Evolutionary conservation across 495 filamentous ascomycete species (phyloP), one percentile per base, ranked within the genome.

Genomic region (Tuber magnatum): DNA sequence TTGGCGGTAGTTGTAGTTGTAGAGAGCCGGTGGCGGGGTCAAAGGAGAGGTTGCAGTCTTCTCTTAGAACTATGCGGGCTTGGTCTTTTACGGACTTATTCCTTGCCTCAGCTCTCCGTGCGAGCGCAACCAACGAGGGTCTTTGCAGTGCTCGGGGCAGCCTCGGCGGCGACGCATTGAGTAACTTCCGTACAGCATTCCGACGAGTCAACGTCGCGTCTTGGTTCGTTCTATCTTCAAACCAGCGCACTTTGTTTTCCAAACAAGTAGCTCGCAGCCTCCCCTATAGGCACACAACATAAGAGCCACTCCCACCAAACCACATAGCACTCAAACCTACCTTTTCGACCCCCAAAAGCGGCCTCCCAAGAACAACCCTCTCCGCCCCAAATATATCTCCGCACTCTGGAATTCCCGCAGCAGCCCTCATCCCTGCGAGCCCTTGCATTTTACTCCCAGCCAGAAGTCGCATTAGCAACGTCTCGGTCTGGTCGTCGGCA

Each of bases 401-500:
- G 79, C 92, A 94, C 83, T 97, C 94, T 9, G 95, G 95, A 43
- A 98, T 94, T 39, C 88, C 85, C 24, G 87, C 84, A 5, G 88
- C 84, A 18, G 84, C 68, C 46, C 84, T 87, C 75, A 98, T 97
- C 0, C 92, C 93, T 8, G 84, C 84, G 46, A 97, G 84, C 0
- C 92, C 93, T n/a, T 86, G 82, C 89, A 91, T 90, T 41, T 97
- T 81, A 8, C 94, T 87, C 94, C 74, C 92, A 90, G 79, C 91
- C 88, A 83, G 97, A 94, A 81, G 94, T 91, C 76, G 87, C 85
- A 83, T 97, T 65, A 99, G 82, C 6, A 96, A 87, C 0, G 94
- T 97, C 83, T 99, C 95, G 51, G 92, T 92, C 78, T 92, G 90
- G 82, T 98, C 94, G 78, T 96, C 93, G 71, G 87, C 85, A 82